Conservation (phyloP, 1,284 basidiomycete genomes). For the Cystobasidiaceae sp. region DNA sequence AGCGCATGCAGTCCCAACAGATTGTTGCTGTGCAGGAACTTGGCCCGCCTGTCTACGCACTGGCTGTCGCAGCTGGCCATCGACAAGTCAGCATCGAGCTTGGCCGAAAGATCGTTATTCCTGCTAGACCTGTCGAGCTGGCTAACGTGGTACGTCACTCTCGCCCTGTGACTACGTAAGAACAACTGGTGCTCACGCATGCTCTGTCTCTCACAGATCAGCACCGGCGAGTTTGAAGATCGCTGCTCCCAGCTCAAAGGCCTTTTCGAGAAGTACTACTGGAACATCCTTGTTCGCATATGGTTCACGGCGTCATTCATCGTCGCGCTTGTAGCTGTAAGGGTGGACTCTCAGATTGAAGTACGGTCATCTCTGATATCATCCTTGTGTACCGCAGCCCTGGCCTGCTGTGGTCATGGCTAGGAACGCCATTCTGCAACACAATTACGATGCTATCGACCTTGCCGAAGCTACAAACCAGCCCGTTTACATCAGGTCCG, state of each 20-base stretch:
- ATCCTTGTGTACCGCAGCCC: too few species aligned
- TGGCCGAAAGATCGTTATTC: not conserved
- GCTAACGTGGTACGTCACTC: not conserved
- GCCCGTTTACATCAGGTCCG: not conserved
- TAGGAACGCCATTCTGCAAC: not conserved
- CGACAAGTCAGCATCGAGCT: not conserved
- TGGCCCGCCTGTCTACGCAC: not conserved
- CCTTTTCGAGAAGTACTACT: not conserved
- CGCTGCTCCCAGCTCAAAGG: not conserved
- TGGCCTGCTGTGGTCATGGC: not conserved
- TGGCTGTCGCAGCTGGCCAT: not conserved
- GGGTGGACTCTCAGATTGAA: not conserved
- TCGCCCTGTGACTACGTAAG: not conserved
- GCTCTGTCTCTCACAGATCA: not conserved
- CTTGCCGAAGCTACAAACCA: not conserved
- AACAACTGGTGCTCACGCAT: not conserved
- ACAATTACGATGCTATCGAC: not conserved
- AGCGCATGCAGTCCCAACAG: too few species aligned
- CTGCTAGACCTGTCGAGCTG: not conserved
- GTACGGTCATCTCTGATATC: too few species aligned
- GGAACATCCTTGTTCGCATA: not conserved
- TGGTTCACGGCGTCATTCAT: not conserved
- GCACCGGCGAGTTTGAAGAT: not conserved
- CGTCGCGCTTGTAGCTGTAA: not conserved
- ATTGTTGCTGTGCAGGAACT: too few species aligned